Base-by-base conservation (phyloP, 306 rosid genomes). In the Vachellia pachyceras region DNA sequence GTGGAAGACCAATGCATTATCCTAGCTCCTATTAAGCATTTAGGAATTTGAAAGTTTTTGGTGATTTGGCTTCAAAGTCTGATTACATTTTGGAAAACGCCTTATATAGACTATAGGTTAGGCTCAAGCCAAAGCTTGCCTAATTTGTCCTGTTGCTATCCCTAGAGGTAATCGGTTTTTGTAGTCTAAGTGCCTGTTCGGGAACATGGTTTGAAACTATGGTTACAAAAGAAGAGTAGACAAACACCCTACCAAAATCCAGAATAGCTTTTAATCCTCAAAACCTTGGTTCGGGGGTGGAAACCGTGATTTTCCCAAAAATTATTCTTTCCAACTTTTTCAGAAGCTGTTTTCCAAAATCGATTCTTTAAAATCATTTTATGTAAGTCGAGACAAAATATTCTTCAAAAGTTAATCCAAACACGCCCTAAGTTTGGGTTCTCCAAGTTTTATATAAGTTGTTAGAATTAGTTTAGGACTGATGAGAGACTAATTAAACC, bases 401-500 rank as follows among this genome's bases (percentile, higher is more conserved):
- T 29, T 29, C 33, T 1, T 2, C 33, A 29, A 29, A 29, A 29
- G 33, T 2, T 29, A 29, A 29, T 29, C 33, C 33, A 29, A 29
- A 29, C 33, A 29, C 2, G 33, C 33, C 2, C 33, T 29, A 29
- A 74, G 36, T 20, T 22, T 72, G 50, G 36, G 22, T 55, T n/a
- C 39, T 49, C 3, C 14, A 74, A 39, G 25, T 20, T 74, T 29
- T 5, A 41, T 11, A 0, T 74, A 55, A 42, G 42, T 69, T 3
- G 42, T 15, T 67, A 40, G 15, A 39, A 39, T 67, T 39, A 33
- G 23, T 20, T 33, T 70, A 42, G 49, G 39, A 35, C 17, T 36
- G 72, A 9, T 20, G 77, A 61, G 73, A 46, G 46, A 37, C 45
- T 44, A 40, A 68, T 25, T 47, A 49, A 29, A 23, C 72, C 45